Evolutionary conservation across 108 stramenopile species (phyloP).

Genomic region (Cyclotella choctawhatcheeana): DNA sequence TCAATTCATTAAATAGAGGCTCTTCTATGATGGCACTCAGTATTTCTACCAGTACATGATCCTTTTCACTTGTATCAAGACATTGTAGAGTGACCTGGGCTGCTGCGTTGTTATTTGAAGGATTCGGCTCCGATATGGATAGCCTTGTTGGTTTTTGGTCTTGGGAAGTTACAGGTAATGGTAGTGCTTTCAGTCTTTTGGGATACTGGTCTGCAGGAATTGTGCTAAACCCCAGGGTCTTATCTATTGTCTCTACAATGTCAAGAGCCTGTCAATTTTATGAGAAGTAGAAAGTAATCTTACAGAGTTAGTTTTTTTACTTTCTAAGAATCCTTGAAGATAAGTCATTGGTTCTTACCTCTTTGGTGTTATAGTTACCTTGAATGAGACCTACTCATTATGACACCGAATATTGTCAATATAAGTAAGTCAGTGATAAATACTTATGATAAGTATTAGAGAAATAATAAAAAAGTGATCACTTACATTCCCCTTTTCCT

Average conservation of each 20-base stretch:
- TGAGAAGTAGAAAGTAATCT: too few relatives aligned
- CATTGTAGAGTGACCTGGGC: constrained; percentile 75
- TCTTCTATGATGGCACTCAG: constrained; percentile 76
- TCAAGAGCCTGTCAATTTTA: too few relatives aligned
- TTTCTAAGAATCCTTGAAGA: too few relatives aligned
- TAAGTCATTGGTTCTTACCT: too few relatives aligned
- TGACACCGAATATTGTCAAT: too few relatives aligned
- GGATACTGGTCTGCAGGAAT: constrained; percentile 67
- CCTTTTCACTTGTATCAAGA: constrained; percentile 63
- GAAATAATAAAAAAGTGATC: too few relatives aligned
- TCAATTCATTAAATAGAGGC: constrained; percentile 89
- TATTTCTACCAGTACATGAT: constrained; percentile 77
- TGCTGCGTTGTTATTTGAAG: constrained; percentile 73
- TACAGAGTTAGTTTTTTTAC: too few relatives aligned
- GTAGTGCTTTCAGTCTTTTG: constrained; percentile 63
- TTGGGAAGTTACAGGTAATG: constrained; percentile 50
- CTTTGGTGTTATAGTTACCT: constrained; percentile 78
- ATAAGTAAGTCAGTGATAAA: too few relatives aligned
- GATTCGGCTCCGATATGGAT: constrained; percentile 76
- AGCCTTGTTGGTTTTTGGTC: constrained; percentile 49
- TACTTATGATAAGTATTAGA: too few relatives aligned
- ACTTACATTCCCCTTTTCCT: constrained; percentile 81
- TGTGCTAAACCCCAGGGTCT: constrained; percentile 70
- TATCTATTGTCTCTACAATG: constrained; percentile 67
- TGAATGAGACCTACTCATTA: too few relatives aligned